Conservation (phyloP, 2,329 filamentous ascomycete genomes). For the Paraconiothyrium brasiliense region DNA sequence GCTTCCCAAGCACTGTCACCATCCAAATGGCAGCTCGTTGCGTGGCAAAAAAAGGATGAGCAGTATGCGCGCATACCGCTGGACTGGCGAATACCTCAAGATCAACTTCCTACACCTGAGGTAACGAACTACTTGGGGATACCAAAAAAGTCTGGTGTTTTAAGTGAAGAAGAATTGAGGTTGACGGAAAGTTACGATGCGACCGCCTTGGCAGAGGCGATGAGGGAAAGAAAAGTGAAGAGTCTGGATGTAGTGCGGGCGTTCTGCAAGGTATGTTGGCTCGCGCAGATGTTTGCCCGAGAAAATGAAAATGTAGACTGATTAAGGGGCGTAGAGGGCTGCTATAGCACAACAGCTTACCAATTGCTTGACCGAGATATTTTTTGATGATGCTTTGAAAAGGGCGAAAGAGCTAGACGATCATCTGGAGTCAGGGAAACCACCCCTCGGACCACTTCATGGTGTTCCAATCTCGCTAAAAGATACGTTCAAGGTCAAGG, state of each 20-base stretch:
- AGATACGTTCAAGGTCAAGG: slow-evolving; percentile 60
- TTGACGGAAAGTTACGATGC: slow-evolving; percentile 66
- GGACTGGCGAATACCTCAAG: slow-evolving; percentile 53
- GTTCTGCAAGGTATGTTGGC: slow-evolving; percentile 53
- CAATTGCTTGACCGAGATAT: slow-evolving; percentile 54
- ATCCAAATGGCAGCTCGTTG: slow-evolving; percentile 51
- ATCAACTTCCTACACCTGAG: slow-evolving; percentile 26
- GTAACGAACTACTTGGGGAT: slow-evolving; percentile 53
- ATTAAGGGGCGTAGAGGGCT: slow-evolving; percentile 44
- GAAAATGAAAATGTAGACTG: background rate
- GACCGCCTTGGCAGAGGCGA: slow-evolving; percentile 48
- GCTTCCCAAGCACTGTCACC: slow-evolving; percentile 19
- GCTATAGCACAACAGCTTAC: slow-evolving; percentile 58
- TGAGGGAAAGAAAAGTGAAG: slow-evolving; percentile 46
- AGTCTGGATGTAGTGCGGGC: slow-evolving; percentile 52
- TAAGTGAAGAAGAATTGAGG: slow-evolving; percentile 60
- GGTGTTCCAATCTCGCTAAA: slow-evolving; percentile 60
- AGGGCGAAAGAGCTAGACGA: slow-evolving; percentile 51
- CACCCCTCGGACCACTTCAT: slow-evolving; percentile 57
- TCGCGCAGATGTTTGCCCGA: background rate
- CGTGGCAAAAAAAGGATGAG: slow-evolving; percentile 55
- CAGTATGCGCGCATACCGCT: slow-evolving; percentile 53
- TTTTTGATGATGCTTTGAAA: slow-evolving; percentile 47
- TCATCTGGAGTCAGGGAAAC: slow-evolving; percentile 49
- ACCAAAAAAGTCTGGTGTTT: slow-evolving; percentile 62